Conservation (phyloP, 371 early-diverging fungal species). For the Spraguea lophii region DNA sequence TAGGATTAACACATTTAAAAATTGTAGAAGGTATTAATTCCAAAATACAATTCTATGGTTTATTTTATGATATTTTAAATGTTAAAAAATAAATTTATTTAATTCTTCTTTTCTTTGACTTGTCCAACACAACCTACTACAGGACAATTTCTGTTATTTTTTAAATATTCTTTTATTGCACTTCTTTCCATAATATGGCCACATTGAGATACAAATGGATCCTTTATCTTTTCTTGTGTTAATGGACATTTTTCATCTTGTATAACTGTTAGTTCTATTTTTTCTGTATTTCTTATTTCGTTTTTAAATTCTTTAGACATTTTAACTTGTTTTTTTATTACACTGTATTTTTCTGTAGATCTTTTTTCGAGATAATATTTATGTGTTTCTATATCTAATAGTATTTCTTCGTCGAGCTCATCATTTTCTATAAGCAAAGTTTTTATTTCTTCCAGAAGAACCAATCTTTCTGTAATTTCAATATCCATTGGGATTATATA, state of each 20-base stretch:
- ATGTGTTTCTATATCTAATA: not conserved
- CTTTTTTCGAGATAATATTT: slow-evolving; percentile 1
- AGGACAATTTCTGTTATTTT: slow-evolving; percentile 18
- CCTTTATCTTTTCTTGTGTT: slow-evolving; percentile 29
- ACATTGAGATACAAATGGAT: slow-evolving; percentile 23
- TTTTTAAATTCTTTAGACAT: slow-evolving; percentile 4
- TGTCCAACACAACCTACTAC: slow-evolving; percentile 26
- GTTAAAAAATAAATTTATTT: not conserved
- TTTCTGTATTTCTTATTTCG: not conserved
- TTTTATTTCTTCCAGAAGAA: not conserved
- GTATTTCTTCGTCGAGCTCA: not conserved
- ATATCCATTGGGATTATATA: no score
- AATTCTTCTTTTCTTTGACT: slow-evolving; percentile 1
- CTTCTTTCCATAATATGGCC: slow-evolving; percentile 38
- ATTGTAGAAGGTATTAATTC: slow-evolving; percentile 27
- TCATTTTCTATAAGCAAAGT: not conserved
- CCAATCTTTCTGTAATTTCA: no score
- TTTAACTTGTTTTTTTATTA: not conserved
- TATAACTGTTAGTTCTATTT: slow-evolving; percentile 12
- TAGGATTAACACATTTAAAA: slow-evolving; percentile 19
- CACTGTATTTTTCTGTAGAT: not conserved
- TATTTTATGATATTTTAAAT: slow-evolving; percentile 30
- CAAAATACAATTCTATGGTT: slow-evolving; percentile 33
- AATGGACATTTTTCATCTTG: slow-evolving; percentile 25
- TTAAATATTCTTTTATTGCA: slow-evolving; percentile 8